Base-by-base conservation (phyloP, 441 rosid genomes). In the Adansonia rubrostipa region DNA sequence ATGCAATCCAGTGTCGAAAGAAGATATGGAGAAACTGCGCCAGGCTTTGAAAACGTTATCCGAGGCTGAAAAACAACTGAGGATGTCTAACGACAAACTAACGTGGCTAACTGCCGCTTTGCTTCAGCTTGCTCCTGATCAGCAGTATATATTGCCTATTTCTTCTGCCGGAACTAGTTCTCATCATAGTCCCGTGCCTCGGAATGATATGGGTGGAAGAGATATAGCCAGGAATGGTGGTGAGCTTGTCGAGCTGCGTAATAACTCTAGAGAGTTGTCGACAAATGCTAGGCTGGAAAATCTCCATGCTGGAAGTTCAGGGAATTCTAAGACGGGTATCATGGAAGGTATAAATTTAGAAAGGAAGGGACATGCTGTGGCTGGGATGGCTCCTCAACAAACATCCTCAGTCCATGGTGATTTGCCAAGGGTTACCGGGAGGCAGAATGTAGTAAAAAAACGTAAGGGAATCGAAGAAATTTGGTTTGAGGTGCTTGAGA, bases 21-120 rank as follows among this genome's bases (percentile, higher is more conserved):
- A 93, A 84, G 97, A 93, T 79, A 94, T 93, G 99, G 99, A 93
- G 82, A 97, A 89, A 75, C 88, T 97, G 77, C 97, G 99, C 24
- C 98, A 90, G 82, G 99, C 99, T 7, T 83, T 97, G 76, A 97
- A 91, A 88, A 95, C 99, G 1, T 80, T 97, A 82, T 95, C 99
- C 0, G 97, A 97, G 87, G 99, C 99, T 77, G 99, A 97, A 86
- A 97, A 95, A 80, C 99, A 92, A 80, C 84, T 97, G 73, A 86
- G 99, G 85, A 85, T 89, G 80, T 91, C 97, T 68, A 95, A 85
- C 79, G 99, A 95, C 82, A 97, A 92, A 79, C 79, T 90, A 82
- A 97, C 98, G 17, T 97, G 99, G 99, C 85, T 97, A 75, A 95
- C 98, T n/a, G 99, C 99, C 15, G 97, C 99, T 47, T 81, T 97